Conservation (phyloP, 306 rosid species). For the Fragaria iinumae region DNA sequence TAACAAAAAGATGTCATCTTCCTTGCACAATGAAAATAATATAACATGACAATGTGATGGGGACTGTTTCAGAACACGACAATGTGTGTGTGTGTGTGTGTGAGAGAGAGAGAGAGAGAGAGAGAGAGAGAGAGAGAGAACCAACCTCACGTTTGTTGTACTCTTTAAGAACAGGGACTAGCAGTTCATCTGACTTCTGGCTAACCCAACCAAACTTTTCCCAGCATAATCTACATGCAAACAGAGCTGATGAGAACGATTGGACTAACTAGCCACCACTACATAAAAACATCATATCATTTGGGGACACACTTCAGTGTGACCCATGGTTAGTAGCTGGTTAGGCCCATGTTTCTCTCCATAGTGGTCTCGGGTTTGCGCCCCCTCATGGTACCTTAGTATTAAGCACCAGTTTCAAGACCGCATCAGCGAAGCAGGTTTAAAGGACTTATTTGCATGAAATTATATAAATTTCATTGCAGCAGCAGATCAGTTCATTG, state of each 20-base stretch:
- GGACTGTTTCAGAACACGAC: neutral
- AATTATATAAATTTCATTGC: neutral
- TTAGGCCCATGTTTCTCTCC: neutral
- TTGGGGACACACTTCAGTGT: neutral
- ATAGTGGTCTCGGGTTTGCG: neutral
- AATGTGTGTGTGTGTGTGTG: neutral
- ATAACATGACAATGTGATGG: neutral
- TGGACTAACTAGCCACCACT: neutral
- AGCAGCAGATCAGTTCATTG: neutral
- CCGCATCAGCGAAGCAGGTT: neutral
- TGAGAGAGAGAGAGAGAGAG: neutral
- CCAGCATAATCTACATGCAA: conserved; percentile 74
- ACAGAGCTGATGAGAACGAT: conserved; percentile 22
- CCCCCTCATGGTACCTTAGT: neutral
- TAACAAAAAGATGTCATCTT: conserved; percentile 30
- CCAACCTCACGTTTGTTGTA: conserved; percentile 78
- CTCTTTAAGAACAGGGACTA: conserved; percentile 83
- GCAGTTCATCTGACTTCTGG: conserved; percentile 83
- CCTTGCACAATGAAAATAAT: conserved; percentile 9
- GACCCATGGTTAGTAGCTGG: neutral
- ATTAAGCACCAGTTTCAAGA: neutral
- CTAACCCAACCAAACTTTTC: conserved; percentile 91
- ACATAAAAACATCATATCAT: neutral
- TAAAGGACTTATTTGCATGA: neutral
- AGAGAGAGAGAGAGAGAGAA: neutral